Evolutionary conservation across 441 rosid species (phyloP), one percentile per base, ranked within the genome.

Genomic region (Euphorbia celastroides): DNA sequence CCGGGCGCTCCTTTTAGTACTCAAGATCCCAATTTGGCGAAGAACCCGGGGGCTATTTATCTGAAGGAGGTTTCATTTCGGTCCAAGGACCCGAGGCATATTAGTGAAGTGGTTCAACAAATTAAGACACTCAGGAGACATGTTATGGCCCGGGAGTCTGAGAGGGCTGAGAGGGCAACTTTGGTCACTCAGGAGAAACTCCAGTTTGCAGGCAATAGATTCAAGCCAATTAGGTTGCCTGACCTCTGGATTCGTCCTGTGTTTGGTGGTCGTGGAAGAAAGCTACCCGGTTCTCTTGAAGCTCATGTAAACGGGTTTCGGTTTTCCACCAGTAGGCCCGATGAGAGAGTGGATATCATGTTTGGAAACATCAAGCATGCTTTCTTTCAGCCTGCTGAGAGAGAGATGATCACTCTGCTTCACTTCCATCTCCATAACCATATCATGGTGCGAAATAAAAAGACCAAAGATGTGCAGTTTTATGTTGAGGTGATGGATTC

Each of bases 351-450:
- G 56, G 98, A 89, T 64, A 57, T 92, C 41, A 79, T 89, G 95
- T 88, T 79, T 77, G 82, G 69, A 0, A 92, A 89, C 76, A 78
- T 92, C 66, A 92, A 89, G 60, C 95, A 92, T 74, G 91, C 98
- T 0, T 86, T 92, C 64, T 92, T 92, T 74, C 96, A 92, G 79
- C 96, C 98, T 13, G 96, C 96, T 17, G 95, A 92, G 76, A 92
- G 79, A 74, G 98, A 92, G 77, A 92, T 88, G 98, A 82, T 86
- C 75, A 89, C 95, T 57, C 81, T 92, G 32, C 75, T 89, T 25
- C 96, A 89, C 72, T 92, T 89, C 55, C 96, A 92, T 75, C 78
- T 92, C 56, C 93, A 89, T 77, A 88, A 88, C 69, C 96, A 92
- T 74, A 89, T 92, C 17, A 92, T 92, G 98, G 98, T 92, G 54